A percentile compares a stretch with the other conserved stretches of the same genome.
phyloP scores from a whole-genome alignment of 2,329 filamentous ascomycete species.

The Arthrobotrys sinensis region DNA sequence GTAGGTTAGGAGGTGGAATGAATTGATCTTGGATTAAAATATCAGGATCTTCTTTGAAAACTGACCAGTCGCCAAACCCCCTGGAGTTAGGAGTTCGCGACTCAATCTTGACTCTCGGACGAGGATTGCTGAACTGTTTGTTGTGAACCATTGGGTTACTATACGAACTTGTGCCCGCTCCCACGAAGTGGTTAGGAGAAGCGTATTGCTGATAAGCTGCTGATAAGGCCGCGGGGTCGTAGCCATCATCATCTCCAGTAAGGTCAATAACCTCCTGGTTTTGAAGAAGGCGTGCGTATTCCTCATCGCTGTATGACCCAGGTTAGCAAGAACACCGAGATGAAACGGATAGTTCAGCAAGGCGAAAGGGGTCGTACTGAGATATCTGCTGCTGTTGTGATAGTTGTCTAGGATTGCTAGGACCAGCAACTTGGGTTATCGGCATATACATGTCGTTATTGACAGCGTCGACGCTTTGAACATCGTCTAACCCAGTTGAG shows the following conservation, averaged over 20 bases:
- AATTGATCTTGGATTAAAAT: not conserved
- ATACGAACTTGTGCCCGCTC: not conserved
- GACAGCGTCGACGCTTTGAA: not conserved
- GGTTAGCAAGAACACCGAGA: not conserved
- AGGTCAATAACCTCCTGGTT: slow-evolving; percentile 40
- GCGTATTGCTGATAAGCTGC: not conserved
- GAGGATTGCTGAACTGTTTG: not conserved
- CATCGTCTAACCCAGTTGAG: not conserved
- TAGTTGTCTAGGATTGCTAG: not conserved
- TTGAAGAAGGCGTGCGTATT: slow-evolving; percentile 20
- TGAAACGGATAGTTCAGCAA: not conserved
- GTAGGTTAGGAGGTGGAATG: not conserved
- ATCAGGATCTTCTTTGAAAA: slow-evolving; percentile 3
- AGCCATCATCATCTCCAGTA: slow-evolving; percentile 40
- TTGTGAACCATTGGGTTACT: not conserved
- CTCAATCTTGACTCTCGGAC: slow-evolving; percentile 27
- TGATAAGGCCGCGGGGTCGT: not conserved
- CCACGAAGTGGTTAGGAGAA: not conserved
- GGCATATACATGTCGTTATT: slow-evolving; percentile 3
- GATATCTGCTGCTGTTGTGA: slow-evolving; percentile 11
- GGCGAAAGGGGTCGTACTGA: slow-evolving; percentile 3
- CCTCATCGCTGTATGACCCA: slow-evolving; percentile 23
- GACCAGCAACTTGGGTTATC: slow-evolving; percentile 6
- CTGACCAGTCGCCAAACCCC: slow-evolving; percentile 27
- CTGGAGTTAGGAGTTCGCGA: not conserved